Evolutionary conservation across 1,284 basidiomycete species (phyloP), one percentile per base, ranked within the genome.

Genomic region (Kwoniella shivajii): DNA sequence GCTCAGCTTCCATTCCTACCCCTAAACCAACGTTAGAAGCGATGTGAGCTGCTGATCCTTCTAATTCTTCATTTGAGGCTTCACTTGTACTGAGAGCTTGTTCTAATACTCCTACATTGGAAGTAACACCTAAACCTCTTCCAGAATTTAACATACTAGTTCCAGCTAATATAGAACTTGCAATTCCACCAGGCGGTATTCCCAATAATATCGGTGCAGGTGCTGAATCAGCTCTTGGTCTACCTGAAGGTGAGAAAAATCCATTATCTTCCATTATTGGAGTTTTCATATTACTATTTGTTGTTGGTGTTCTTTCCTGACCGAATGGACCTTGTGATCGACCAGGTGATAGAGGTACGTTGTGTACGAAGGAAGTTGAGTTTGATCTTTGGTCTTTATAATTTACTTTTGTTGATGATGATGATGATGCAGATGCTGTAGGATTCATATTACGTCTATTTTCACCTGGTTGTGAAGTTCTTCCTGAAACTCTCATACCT

Each of bases 401-500:
- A n/a, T n/a, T n/a, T n/a, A n/a, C n/a, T n/a, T n/a, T n/a, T n/a
- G n/a, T n/a, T n/a, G n/a, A n/a, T n/a, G n/a, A n/a, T n/a, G n/a
- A n/a, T n/a, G n/a, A n/a, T n/a, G n/a, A n/a, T n/a, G n/a, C n/a
- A n/a, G n/a, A n/a, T n/a, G n/a, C n/a, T n/a, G n/a, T n/a, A n/a
- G n/a, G n/a, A n/a, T n/a, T n/a, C n/a, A n/a, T n/a, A n/a, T n/a
- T n/a, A n/a, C n/a, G n/a, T n/a, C n/a, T n/a, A 39, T 49, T 63
- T 47, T 49, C 41, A n/a, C 53, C 61, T 18, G 47, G 36, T 29
- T 34, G 41, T 6, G 41, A 36, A 18, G 50, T 44, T 18, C 71
- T 43, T 0, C 71, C 73, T 5, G 66, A 59, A 5, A 89, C 86
- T 22, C 88, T 82, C 78, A 90, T 83, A 0, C 89, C 89, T 1